Conservation (phyloP, 1,139 yeast genomes). For the Geotrichum cucujoidarum region DNA sequence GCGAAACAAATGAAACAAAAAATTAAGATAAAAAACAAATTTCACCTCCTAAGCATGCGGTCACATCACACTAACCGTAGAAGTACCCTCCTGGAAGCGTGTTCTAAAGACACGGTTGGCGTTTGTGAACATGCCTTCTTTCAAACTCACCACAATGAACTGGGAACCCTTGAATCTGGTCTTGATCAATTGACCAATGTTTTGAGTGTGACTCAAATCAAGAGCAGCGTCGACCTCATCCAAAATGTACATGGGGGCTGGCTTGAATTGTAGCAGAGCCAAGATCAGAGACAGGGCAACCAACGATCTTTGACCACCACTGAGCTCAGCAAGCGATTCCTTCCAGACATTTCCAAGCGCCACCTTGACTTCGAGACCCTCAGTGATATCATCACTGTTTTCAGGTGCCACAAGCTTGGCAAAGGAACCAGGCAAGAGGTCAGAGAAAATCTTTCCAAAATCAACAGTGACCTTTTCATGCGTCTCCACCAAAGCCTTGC, state of each 20-base stretch:
- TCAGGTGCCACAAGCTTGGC: constrained; percentile 85
- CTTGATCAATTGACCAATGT: constrained; percentile 92
- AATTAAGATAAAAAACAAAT: neutral
- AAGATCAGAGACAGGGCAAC: constrained; percentile 86
- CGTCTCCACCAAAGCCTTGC: constrained; percentile 75
- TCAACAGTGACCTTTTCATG: constrained; percentile 74
- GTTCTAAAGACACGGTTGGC: constrained; percentile 93
- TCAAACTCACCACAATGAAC: constrained; percentile 90
- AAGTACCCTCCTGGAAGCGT: constrained; percentile 93
- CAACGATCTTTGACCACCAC: constrained; percentile 95
- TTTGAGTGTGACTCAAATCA: constrained; percentile 94
- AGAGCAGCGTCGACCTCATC: constrained; percentile 98
- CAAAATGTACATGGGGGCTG: constrained; percentile 96
- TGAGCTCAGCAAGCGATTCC: constrained; percentile 86
- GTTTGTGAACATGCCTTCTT: constrained; percentile 97
- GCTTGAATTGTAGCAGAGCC: constrained; percentile 88
- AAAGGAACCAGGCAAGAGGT: constrained; percentile 81
- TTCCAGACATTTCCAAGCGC: constrained; percentile 93
- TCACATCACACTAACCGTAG: constrained; percentile 54
- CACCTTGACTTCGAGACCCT: constrained; percentile 89
- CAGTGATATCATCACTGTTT: constrained; percentile 65
- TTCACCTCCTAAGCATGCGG: neutral
- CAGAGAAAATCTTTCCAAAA: constrained; percentile 89
- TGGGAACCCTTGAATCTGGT: constrained; percentile 94
- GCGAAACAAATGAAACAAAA: neutral